Evolutionary conservation across 2,329 filamentous ascomycete species (phyloP).

Genomic region (Neopestalotiopsis sp.): DNA sequence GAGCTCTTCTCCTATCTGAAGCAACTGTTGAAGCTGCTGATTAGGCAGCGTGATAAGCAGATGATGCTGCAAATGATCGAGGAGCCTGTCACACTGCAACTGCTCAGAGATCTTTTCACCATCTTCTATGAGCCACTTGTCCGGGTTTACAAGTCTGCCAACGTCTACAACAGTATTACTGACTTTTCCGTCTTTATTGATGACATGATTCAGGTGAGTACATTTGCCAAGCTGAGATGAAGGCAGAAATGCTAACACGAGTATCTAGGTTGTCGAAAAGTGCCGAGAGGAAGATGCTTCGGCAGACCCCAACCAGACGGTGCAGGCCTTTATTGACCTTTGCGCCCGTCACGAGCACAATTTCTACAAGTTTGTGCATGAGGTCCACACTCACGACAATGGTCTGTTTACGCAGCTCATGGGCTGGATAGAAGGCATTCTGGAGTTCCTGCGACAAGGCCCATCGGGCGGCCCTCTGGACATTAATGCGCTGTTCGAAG

Average conservation of each 20-base stretch:
- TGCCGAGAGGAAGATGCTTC: constrained; percentile 80
- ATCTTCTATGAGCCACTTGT: constrained; percentile 99
- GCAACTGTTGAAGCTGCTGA: constrained; percentile 90
- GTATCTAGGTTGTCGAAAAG: constrained; percentile 63
- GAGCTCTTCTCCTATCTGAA: constrained; percentile 95
- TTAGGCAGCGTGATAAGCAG: constrained; percentile 88
- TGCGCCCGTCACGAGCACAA: constrained; percentile 95
- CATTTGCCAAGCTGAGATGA: not conserved
- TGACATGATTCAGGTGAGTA: constrained; percentile 80
- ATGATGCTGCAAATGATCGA: constrained; percentile 98
- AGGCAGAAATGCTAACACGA: constrained; percentile 13
- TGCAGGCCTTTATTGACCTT: constrained; percentile 96
- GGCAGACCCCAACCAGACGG: constrained; percentile 96
- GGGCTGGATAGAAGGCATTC: constrained; percentile 95
- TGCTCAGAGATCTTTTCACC: constrained; percentile 95
- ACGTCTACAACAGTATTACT: constrained; percentile 96
- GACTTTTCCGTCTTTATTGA: constrained; percentile 94
- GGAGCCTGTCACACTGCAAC: constrained; percentile 94
- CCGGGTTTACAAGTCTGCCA: constrained; percentile 96
- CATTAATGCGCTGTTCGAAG: constrained; percentile 91
- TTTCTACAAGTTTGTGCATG: constrained; percentile 98
- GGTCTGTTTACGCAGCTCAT: constrained; percentile 95
- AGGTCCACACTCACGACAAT: constrained; percentile 96
- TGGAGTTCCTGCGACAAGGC: constrained; percentile 89
- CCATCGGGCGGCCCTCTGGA: constrained; percentile 86